Percentiles rank a stretch among this genome's conserved stretches.
Evolutionary conservation across 352 stramenopile genomes (phyloP).

Genomic region (Pythium guiyangense): DNA sequence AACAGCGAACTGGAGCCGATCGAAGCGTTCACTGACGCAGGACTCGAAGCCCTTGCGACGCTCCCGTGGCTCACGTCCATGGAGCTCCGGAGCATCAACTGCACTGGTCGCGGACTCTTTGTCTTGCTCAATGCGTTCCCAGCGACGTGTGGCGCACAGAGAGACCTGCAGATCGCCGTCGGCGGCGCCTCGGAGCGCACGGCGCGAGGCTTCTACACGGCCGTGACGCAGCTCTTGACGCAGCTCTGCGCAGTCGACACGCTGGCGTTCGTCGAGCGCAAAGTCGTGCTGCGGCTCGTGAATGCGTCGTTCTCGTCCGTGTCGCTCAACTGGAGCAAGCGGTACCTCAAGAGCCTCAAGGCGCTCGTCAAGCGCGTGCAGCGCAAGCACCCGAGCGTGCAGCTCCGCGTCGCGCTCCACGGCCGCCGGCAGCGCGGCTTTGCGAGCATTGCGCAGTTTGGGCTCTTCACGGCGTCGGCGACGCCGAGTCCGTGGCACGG

Average conservation of each 20-base stretch:
- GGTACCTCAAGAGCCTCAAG: conserved; percentile 28
- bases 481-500: conserved; percentile 34
- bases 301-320: conserved; percentile 22
- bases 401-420: conserved; percentile 16
- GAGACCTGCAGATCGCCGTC: conserved; percentile 21
- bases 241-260: conserved; percentile 15
- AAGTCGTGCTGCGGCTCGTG: conserved; percentile 31
- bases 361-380: conserved; percentile 16
- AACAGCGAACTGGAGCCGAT: conserved; percentile 21
- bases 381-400: conserved; percentile 18
- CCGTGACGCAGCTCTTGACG: conserved; percentile 22
- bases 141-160: conserved; percentile 15
- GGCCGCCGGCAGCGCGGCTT: conserved; percentile 18
- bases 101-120: conserved; percentile 30
- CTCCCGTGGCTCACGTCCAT: conserved; percentile 22
- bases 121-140: conserved; percentile 27
- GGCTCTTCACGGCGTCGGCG: conserved; percentile 26
- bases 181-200: conserved; percentile 12
- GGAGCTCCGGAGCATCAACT: conserved; percentile 26
- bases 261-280: conserved; percentile 18
- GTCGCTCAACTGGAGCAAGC: conserved; percentile 26
- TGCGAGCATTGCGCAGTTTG: conserved; percentile 28
- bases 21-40: conserved; percentile 26
- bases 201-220: conserved; percentile 28
- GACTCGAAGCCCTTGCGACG: conserved; percentile 23